Conservation (phyloP, 768 basidiomycete genomes). For the Gelatoporia subvermispora region DNA sequence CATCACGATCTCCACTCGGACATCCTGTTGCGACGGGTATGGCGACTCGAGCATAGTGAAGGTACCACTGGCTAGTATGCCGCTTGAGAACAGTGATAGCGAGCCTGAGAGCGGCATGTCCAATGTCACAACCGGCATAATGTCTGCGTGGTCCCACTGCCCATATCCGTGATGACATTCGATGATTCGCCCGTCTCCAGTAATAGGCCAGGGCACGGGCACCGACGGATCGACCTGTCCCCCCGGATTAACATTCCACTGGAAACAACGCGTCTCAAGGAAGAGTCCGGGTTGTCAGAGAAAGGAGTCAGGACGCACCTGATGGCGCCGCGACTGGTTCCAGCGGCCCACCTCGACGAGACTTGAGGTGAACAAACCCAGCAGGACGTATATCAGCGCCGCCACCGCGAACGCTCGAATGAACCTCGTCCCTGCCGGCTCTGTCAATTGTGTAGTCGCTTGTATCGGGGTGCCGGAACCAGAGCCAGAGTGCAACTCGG, state of each 20-base stretch:
- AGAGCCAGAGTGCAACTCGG: background rate
- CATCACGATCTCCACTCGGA: constrained; percentile 13
- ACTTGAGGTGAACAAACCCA: background rate
- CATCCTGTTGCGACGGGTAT: background rate
- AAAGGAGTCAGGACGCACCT: background rate
- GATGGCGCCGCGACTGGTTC: background rate
- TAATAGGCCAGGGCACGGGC: constrained; percentile 3
- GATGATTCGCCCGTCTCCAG: constrained; percentile 14
- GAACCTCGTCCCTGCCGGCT: constrained; percentile 12
- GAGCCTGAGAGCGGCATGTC: constrained; percentile 12
- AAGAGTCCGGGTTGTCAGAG: background rate
- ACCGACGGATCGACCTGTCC: background rate
- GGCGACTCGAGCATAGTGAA: constrained; percentile 10
- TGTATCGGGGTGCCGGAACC: background rate
- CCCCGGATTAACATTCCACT: constrained; percentile 2
- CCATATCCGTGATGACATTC: constrained; percentile 6
- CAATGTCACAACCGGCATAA: constrained; percentile 3
- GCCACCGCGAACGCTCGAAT: constrained; percentile 17
- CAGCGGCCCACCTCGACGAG: background rate
- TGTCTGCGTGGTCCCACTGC: background rate
- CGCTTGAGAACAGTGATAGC: constrained; percentile 14
- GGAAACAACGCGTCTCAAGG: too few relatives aligned
- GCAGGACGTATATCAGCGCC: constrained; percentile 10
- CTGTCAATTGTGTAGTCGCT: background rate
- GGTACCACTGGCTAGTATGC: constrained; percentile 5